Evolutionary conservation across 495 filamentous ascomycete species (phyloP).

Genomic region (Trichoderma virens): DNA sequence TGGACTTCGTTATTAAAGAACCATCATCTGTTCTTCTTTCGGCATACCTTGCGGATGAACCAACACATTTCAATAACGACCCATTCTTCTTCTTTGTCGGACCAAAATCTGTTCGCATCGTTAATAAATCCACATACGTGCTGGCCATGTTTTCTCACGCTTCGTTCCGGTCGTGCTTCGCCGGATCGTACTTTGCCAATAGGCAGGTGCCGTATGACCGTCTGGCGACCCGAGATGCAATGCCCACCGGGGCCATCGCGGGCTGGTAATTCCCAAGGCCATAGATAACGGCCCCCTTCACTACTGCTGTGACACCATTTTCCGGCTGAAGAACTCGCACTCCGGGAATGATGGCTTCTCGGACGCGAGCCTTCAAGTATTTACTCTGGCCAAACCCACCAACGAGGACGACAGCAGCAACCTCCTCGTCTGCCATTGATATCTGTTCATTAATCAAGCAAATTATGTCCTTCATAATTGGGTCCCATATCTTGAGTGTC

Average conservation of each 20-base stretch:
- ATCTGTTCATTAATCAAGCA: slow-evolving; percentile 26
- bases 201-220: slow-evolving; percentile 30
- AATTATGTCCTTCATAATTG: slow-evolving; percentile 26
- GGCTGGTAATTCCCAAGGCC: slow-evolving; percentile 22
- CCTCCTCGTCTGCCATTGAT: slow-evolving; percentile 16
- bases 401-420: slow-evolving; percentile 32
- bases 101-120: slow-evolving; percentile 2
- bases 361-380: slow-evolving; percentile 26
- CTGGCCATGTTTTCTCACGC: slow-evolving; percentile 14
- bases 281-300: slow-evolving; percentile 34
- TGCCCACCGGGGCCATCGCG: slow-evolving; percentile 16
- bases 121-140: neutral
- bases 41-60: slow-evolving; percentile 19
- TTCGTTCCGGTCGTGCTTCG: slow-evolving; percentile 19
- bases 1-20: neutral
- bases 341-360: slow-evolving; percentile 12
- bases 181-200: slow-evolving; percentile 12
- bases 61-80: slow-evolving; percentile 14
- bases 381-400: slow-evolving; percentile 36
- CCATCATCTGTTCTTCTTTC: no score
- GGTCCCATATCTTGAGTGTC: slow-evolving; percentile 24
- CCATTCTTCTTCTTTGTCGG: slow-evolving; percentile 11
- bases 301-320: slow-evolving; percentile 36
- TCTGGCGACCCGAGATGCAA: slow-evolving; percentile 30
- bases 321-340: slow-evolving; percentile 23